These are phyloP conservation scores for Kurtzmaniella quercitrusa DNA, from an alignment of 1,139 yeast genomes.

Conservation along the genomic window DNA sequence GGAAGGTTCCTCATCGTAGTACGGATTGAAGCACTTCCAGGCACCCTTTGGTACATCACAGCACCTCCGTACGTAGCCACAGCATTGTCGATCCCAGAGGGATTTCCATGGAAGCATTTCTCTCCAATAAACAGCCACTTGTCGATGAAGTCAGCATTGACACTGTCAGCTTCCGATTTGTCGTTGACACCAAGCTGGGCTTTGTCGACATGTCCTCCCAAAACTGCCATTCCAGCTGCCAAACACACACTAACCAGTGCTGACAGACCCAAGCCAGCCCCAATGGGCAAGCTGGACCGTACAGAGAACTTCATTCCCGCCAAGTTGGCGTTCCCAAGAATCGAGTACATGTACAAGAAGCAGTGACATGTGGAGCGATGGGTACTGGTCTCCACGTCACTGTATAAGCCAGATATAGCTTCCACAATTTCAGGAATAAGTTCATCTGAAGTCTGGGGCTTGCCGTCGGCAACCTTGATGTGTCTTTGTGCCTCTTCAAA, in stretches of 20 bases:
- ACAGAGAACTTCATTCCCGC: conserved; percentile 60
- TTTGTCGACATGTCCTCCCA: conserved; percentile 50
- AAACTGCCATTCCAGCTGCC: conserved; percentile 65
- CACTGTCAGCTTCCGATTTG: conserved; percentile 27
- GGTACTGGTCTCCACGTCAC: conserved; percentile 45
- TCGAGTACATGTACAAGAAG: conserved; percentile 71
- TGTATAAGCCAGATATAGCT: conserved; percentile 40
- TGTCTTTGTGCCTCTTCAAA: conserved; percentile 41
- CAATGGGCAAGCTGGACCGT: conserved; percentile 85
- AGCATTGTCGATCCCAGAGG: conserved; percentile 95
- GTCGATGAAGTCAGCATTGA: conserved; percentile 62
- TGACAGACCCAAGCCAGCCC: conserved; percentile 96
- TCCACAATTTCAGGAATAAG: conserved; percentile 59
- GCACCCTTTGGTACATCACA: conserved; percentile 74
- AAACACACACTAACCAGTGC: conserved; percentile 88
- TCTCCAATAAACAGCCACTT: conserved; percentile 92
- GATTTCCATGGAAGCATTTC: conserved; percentile 93
- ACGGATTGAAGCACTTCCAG: conserved; percentile 51
- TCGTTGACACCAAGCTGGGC: conserved; percentile 27
- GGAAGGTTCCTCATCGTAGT: conserved; percentile 73
- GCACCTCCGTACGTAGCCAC: conserved; percentile 98
- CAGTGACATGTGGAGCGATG: conserved; percentile 84
- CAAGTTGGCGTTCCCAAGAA: conserved; percentile 45
- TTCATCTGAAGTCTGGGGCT: conserved; percentile 48
- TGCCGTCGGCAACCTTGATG: conserved; percentile 18